Evolutionary conservation across 2,329 filamentous ascomycete species (phyloP), one percentile per base, ranked within the genome.

Genomic region (Xylariomycetidae sp.): DNA sequence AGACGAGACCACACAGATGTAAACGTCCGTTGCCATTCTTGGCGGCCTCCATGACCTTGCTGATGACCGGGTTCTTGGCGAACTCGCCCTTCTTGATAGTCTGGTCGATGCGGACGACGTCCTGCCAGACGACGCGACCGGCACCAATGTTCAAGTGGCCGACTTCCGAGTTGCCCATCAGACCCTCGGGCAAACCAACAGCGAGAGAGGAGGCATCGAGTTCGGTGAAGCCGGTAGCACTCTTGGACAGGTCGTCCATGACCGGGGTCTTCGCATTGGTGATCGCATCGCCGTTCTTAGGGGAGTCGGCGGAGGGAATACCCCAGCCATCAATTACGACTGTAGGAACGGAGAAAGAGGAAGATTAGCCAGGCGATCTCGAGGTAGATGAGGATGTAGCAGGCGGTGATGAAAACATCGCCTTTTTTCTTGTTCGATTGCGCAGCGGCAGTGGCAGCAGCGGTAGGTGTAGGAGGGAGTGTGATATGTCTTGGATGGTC

Each of bases 271-370:
- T 74, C 50, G 90, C 92, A 44, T 85, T 85, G 51, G 89, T 81
- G 61, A 98, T 96, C 57, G 92, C 92, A 70, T 98, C 90, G 63
- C 92, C 90, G 64, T 94, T 64, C 55, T 85, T 84, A 53, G 84
- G 85, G 37, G 88, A 93, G 38, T 80, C 68, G 48, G 82, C 81
- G 44, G 79, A 79, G 53, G 89, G 77, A 54, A 96, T 78, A 58
- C 92, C 92, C 92, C 92, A 98, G 57, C 92, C 92, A 69, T 98
- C 92, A 72, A 98, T 98, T 67, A 96, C 92, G 76, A 98, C 84
- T 47, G 27, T 47, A 43, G 33, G 38, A 36, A 12, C 44, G 44
- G 23, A 45, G 42, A 35, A 39, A 32, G 34, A 41, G 39, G 7
- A 44, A 38, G 25, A 46, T 41, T 72, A 78, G 72, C 72, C 70